Percentiles rank a stretch among this genome's conserved stretches.
Evolutionary conservation across 2,329 filamentous ascomycete genomes (phyloP).

Genomic region (Diaporthe velutina): DNA sequence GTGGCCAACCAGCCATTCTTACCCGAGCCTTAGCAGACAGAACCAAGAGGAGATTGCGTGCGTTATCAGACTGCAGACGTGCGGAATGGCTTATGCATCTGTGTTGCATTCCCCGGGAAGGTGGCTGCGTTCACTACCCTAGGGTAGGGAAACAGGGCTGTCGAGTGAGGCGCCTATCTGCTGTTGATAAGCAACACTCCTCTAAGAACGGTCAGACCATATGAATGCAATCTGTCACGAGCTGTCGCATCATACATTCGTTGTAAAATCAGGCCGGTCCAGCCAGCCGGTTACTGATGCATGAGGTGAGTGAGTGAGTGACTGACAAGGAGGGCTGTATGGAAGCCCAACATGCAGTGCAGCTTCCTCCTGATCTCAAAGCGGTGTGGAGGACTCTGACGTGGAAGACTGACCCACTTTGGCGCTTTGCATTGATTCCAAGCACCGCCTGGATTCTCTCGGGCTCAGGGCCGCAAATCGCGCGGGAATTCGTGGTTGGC

Average conservation of each 20-base stretch:
- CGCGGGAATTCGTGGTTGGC: constrained; percentile 31
- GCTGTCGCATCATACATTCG: neutral
- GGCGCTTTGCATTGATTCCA: constrained; percentile 16
- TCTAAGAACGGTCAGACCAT: neutral
- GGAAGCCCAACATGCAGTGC: constrained; percentile 22
- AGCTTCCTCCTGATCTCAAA: constrained; percentile 8
- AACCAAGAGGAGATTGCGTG: too few relatives aligned
- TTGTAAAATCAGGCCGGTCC: neutral
- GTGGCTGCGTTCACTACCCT: neutral
- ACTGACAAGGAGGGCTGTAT: neutral
- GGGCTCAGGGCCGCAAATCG: constrained; percentile 17
- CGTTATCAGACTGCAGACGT: neutral
- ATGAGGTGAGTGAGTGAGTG: neutral
- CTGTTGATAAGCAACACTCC: neutral
- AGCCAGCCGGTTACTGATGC: neutral
- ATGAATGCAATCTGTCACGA: neutral
- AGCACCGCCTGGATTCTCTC: neutral
- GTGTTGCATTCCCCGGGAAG: neutral
- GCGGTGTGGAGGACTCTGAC: constrained; percentile 28
- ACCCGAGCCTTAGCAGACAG: neutral
- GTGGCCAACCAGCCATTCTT: neutral
- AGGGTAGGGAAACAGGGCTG: neutral
- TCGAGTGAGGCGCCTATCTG: neutral
- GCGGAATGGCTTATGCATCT: neutral
- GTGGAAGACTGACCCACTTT: constrained; percentile 19